phyloP scores from a whole-genome alignment of 2,329 filamentous ascomycete species.

The Ambrosiella cleistominuta region DNA sequence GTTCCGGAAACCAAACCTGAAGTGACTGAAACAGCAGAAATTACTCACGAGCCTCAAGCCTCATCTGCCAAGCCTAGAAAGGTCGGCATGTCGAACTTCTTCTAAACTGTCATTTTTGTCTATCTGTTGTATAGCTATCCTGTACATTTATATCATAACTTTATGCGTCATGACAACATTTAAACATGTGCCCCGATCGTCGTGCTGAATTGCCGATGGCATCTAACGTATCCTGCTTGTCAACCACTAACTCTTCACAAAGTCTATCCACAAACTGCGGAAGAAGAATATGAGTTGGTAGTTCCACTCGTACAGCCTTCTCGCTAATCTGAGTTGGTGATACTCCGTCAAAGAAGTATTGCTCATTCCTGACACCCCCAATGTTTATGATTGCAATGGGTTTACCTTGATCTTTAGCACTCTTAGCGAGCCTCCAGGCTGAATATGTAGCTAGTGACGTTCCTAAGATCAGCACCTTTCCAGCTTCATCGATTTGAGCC shows the following conservation, averaged over 20 bases:
- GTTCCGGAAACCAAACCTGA: constrained; percentile 14
- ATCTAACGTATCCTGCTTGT: background rate
- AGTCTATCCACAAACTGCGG: constrained; percentile 38
- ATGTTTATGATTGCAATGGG: constrained; percentile 78
- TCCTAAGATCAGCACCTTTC: constrained; percentile 61
- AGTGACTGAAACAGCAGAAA: background rate
- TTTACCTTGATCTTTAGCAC: constrained; percentile 66
- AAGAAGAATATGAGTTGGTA: constrained; percentile 39
- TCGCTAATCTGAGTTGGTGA: constrained; percentile 32
- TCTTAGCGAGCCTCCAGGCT: constrained; percentile 75
- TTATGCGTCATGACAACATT: constrained; percentile 36
- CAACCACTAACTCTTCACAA: constrained; percentile 4
- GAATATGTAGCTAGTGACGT: constrained; percentile 91
- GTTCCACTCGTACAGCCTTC: constrained; percentile 37
- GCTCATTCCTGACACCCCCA: constrained; percentile 65
- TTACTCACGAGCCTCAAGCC: no score
- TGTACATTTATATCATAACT: background rate
- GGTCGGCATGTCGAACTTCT: constrained; percentile 29
- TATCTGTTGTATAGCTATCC: background rate
- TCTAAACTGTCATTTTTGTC: constrained; percentile 21
- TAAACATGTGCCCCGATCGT: constrained; percentile 27
- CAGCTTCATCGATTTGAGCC: constrained; percentile 57
- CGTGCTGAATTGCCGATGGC: constrained; percentile 15
- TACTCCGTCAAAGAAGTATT: constrained; percentile 46
- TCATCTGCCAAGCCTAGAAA: constrained; percentile 4